phyloP scores from a whole-genome alignment of 2,329 filamentous ascomycete species.

The Sclerotinia borealis region DNA sequence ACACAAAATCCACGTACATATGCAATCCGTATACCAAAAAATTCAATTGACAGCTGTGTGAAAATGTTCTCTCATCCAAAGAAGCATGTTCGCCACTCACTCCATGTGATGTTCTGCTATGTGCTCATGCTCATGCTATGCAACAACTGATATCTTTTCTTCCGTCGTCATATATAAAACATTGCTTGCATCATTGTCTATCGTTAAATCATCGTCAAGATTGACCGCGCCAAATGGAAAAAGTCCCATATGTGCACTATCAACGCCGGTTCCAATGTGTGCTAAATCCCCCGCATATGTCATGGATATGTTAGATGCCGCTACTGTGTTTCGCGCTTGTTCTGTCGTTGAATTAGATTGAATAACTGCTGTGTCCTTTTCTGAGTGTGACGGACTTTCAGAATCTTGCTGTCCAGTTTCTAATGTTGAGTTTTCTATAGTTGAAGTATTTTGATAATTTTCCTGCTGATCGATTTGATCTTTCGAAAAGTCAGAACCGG shows the following conservation, averaged over 20 bases:
- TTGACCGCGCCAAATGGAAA: slow-evolving; percentile 14
- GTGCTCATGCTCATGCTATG: background rate
- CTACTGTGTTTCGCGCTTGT: slow-evolving; percentile 24
- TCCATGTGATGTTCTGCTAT: slow-evolving; percentile 4
- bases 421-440: slow-evolving; percentile 6
- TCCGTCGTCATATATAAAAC: slow-evolving; percentile 8
- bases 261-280: slow-evolving; percentile 26
- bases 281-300: slow-evolving; percentile 20
- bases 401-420: slow-evolving; percentile 8
- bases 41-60: background rate
- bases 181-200: slow-evolving; percentile 13
- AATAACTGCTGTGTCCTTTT: background rate
- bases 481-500: slow-evolving; percentile 15
- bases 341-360: slow-evolving; percentile 10
- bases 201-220: slow-evolving; percentile 29
- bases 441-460: slow-evolving; percentile 2
- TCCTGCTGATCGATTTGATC: slow-evolving; percentile 9
- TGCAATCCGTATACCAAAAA: background rate
- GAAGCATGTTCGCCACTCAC: background rate
- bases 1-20: background rate
- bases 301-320: slow-evolving; percentile 17
- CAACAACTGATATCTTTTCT: slow-evolving; percentile 7
- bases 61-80: background rate
- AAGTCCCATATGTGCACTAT: slow-evolving; percentile 16
- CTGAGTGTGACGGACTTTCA: background rate